These are phyloP conservation scores for Phoenix roebelenii DNA, from an alignment of 176 grass and related monocot genomes.

Conservation along the genomic window DNA sequence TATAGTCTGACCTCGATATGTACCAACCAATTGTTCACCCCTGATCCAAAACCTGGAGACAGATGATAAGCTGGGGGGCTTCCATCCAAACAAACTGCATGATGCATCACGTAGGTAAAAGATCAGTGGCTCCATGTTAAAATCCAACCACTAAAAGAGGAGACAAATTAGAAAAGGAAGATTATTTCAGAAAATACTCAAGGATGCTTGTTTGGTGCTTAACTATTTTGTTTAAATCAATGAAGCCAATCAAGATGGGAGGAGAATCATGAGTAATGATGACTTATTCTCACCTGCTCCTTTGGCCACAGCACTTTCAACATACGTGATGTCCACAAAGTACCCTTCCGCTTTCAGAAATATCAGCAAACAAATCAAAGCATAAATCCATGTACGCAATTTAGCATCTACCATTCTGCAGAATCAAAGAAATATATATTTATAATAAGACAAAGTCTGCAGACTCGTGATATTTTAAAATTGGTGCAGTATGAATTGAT, in stretches of 20 bases:
- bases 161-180: neutral
- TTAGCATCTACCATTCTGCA: slow-evolving; percentile 7
- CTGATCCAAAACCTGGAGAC: slow-evolving; percentile 24
- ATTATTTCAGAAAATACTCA: too few species aligned
- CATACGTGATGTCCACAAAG: slow-evolving; percentile 28
- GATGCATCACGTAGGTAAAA: too few species aligned
- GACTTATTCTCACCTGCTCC: slow-evolving; percentile 15
- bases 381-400: neutral
- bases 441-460: neutral
- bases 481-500: too few species aligned
- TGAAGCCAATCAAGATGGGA: too few species aligned
- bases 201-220: too few species aligned
- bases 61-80: slow-evolving; percentile 26
- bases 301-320: slow-evolving; percentile 19
- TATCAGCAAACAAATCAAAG: slow-evolving; percentile 6
- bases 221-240: too few species aligned
- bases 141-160: too few species aligned
- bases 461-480: too few species aligned
- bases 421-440: neutral
- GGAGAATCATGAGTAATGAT: too few species aligned
- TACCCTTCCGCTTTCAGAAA: slow-evolving; percentile 15
- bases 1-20: slow-evolving; percentile 15
- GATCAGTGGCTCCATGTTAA: too few species aligned
- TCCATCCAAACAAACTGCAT: slow-evolving; percentile 29
- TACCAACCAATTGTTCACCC: slow-evolving; percentile 22